A percentile compares a stretch with the other conserved stretches of the same genome.
These are phyloP conservation scores for Tetrastigma voinierianum DNA, from an alignment of 164 flowering plant species.

Conservation along the genomic window DNA sequence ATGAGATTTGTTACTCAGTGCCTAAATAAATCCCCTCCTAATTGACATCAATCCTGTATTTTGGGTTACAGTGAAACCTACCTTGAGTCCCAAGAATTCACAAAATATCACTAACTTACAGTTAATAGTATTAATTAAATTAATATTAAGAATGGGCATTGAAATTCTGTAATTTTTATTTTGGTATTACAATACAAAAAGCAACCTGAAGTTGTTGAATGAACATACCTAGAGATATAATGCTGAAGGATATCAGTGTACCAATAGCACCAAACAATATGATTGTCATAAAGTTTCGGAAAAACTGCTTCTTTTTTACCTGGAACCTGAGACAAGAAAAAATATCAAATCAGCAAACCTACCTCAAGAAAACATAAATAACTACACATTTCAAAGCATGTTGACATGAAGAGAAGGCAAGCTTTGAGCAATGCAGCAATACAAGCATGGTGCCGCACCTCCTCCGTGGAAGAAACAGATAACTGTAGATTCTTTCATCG, in stretches of 20 bases:
- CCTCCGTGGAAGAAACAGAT: background rate
- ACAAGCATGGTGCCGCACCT: background rate
- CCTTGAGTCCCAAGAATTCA: too few relatives aligned
- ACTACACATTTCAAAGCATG: background rate
- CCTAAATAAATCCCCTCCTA: too few relatives aligned
- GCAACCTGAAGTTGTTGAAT: background rate
- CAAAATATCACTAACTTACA: too few relatives aligned
- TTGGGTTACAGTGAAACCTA: too few relatives aligned
- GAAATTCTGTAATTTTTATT: background rate
- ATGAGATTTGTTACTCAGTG: too few relatives aligned
- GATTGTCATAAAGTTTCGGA: constrained; percentile 35
- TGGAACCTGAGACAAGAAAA: constrained; percentile 26
- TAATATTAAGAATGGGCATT: too few relatives aligned
- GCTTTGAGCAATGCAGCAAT: background rate
- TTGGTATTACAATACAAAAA: background rate
- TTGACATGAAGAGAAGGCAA: background rate
- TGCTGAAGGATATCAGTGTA: constrained; percentile 29
- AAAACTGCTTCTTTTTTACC: constrained; percentile 43
- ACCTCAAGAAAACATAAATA: background rate
- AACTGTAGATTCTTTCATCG: background rate
- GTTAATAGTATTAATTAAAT: too few relatives aligned
- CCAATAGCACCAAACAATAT: constrained; percentile 36
- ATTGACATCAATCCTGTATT: too few relatives aligned
- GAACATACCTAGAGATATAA: constrained; percentile 33
- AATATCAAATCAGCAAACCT: background rate